Percentiles rank a stretch among this genome's conserved stretches.
Evolutionary conservation across 2,329 filamentous ascomycete species (phyloP).

Genomic region (Colletotrichum echinochloae): DNA sequence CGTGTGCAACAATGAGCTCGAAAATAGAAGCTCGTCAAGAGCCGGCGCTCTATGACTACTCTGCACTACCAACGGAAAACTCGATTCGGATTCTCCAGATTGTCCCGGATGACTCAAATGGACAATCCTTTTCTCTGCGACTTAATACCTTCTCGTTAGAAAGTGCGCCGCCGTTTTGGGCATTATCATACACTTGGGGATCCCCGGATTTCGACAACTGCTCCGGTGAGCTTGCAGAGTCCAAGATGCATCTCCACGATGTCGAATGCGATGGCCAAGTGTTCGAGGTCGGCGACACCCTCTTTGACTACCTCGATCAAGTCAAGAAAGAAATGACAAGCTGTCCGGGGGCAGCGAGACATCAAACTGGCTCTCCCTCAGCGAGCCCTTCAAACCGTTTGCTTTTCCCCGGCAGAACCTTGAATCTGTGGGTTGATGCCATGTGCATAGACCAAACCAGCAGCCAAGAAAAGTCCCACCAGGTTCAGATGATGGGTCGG

Average conservation of each 20-base stretch:
- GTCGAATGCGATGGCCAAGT: conserved; percentile 13
- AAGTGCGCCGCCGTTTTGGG: conserved; percentile 8
- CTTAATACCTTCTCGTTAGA: not conserved
- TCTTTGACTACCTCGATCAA: conserved; percentile 19
- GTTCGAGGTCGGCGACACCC: conserved; percentile 8
- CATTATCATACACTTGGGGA: conserved; percentile 28
- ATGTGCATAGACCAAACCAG: conserved; percentile 42
- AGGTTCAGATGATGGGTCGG: conserved; percentile 43
- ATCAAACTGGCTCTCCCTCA: not conserved
- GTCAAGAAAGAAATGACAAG: conserved; percentile 1
- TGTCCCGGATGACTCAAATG: not conserved
- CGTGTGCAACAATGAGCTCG: not conserved
- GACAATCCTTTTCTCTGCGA: conserved; percentile 5
- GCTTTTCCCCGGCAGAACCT: not conserved
- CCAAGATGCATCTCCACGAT: not conserved
- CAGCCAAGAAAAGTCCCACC: conserved; percentile 32
- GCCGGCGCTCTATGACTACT: not conserved
- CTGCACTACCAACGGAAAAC: not conserved
- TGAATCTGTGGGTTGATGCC: conserved; percentile 42
- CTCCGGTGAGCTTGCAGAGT: not conserved
- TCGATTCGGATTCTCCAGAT: conserved; percentile 26
- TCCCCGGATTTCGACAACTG: conserved; percentile 7
- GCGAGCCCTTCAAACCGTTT: not conserved
- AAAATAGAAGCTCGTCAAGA: not conserved
- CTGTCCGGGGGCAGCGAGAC: accelerated